These are phyloP conservation scores for Thecaphora thlaspeos DNA, from an alignment of 1,284 basidiomycete genomes.

Conservation along the genomic window DNA sequence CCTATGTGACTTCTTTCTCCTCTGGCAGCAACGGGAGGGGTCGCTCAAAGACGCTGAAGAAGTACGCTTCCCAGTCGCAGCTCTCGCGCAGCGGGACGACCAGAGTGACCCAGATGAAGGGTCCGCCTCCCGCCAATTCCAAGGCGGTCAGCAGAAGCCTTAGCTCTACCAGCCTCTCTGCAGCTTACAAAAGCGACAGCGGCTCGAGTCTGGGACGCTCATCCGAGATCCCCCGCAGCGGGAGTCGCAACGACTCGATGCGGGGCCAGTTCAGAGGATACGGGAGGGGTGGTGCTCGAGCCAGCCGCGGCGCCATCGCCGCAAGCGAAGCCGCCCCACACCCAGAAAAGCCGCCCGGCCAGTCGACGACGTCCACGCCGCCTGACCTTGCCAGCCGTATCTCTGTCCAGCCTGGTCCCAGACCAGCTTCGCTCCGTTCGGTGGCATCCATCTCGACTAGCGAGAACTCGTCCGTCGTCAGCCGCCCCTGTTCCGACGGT, in stretches of 20 bases:
- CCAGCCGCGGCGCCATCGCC: neutral
- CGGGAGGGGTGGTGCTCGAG: too few relatives aligned
- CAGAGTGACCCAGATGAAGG: neutral
- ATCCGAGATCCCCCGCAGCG: constrained; percentile 31
- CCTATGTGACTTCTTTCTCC: constrained; percentile 16
- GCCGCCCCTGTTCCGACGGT: too few relatives aligned
- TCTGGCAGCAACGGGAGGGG: constrained; percentile 11
- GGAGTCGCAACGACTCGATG: constrained; percentile 3
- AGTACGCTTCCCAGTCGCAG: constrained; percentile 27
- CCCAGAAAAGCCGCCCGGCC: neutral
- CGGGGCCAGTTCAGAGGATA: neutral
- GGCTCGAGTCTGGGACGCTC: constrained; percentile 37
- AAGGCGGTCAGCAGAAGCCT: constrained; percentile 10
- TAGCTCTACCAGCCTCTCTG: constrained; percentile 22
- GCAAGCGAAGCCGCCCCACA: neutral
- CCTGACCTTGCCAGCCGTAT: too few relatives aligned
- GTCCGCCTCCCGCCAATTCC: constrained; percentile 1
- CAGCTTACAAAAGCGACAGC: constrained; percentile 22
- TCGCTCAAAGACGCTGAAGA: constrained; percentile 6
- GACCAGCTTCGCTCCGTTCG: too few relatives aligned
- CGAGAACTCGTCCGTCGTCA: too few relatives aligned
- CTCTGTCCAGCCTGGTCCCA: too few relatives aligned
- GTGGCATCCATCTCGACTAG: too few relatives aligned
- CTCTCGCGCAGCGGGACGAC: constrained; percentile 6
- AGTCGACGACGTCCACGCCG: neutral